Evolutionary conservation across 768 basidiomycete species (phyloP).

Genomic region (Russula compacta): DNA sequence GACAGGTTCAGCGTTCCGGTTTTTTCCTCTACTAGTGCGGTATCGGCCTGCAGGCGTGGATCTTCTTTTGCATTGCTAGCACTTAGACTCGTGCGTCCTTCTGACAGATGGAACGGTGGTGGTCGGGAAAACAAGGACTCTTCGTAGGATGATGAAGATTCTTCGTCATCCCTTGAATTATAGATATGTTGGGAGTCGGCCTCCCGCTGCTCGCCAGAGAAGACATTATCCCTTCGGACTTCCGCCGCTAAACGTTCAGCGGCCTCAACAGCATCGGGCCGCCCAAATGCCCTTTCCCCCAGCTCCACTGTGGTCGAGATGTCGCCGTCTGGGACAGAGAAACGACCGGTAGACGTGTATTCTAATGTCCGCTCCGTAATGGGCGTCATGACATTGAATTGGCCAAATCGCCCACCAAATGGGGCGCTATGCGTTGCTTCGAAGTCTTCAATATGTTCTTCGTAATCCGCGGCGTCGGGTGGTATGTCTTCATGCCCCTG

Average conservation of each 20-base stretch:
- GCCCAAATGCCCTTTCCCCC: constrained; percentile 20
- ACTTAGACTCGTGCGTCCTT: constrained; percentile 8
- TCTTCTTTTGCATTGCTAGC: constrained; percentile 16
- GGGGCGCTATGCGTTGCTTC: constrained; percentile 32
- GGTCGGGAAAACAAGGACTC: constrained; percentile 1
- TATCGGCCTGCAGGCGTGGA: constrained; percentile 8
- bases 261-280: constrained; percentile 38
- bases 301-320: constrained; percentile 21
- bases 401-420: constrained; percentile 66
- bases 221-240: constrained; percentile 24
- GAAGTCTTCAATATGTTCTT: constrained; percentile 22
- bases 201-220: constrained; percentile 13
- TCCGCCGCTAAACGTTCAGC: constrained; percentile 47
- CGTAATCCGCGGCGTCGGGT: constrained; percentile 7
- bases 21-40: constrained; percentile 41
- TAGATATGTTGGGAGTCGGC: neutral
- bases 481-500: constrained; percentile 16
- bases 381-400: constrained; percentile 92
- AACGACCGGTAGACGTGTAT: constrained; percentile 57
- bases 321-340: constrained; percentile 25
- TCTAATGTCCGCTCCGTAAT: constrained; percentile 94
- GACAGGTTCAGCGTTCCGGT: constrained; percentile 56
- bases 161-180: constrained; percentile 20
- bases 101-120: constrained; percentile 9
- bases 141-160: constrained; percentile 5